Conservation (phyloP, 2,329 filamentous ascomycete species). For the Diplocarpon mali region DNA sequence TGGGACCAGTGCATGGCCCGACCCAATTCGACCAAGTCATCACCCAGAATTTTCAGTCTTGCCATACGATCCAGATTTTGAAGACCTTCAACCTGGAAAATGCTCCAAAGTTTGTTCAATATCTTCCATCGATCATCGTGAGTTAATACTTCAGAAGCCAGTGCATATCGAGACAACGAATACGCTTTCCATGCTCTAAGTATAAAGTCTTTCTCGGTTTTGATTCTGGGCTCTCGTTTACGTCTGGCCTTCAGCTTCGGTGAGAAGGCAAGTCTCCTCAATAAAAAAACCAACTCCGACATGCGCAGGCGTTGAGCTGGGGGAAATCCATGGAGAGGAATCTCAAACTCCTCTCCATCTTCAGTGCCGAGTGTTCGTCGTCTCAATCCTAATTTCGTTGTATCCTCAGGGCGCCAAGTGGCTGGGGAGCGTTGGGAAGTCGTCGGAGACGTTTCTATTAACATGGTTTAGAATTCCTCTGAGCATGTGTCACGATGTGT, state of each 20-base stretch:
- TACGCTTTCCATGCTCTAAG: conserved; percentile 38
- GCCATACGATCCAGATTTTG: conserved; percentile 45
- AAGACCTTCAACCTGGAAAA: conserved; percentile 36
- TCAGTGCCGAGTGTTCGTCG: neutral
- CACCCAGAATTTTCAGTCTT: conserved; percentile 49
- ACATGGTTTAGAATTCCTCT: neutral
- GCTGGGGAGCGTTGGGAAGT: too few relatives aligned
- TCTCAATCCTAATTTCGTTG: too few relatives aligned
- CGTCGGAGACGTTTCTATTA: too few relatives aligned
- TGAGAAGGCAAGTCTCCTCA: neutral
- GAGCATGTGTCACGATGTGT: neutral
- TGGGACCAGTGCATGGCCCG: conserved; percentile 44
- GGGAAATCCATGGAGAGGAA: neutral
- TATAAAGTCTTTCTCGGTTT: neutral
- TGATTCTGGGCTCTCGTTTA: neutral
- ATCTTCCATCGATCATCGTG: conserved; percentile 35
- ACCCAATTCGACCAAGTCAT: conserved; percentile 53
- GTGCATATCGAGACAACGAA: conserved; percentile 35
- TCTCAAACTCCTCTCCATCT: neutral
- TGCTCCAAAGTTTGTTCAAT: conserved; percentile 57
- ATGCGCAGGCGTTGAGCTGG: too few relatives aligned
- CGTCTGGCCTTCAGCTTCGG: neutral
- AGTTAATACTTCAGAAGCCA: conserved; percentile 39
- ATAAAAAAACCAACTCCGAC: too few relatives aligned
- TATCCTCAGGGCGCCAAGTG: too few relatives aligned